phyloP scores from a whole-genome alignment of 192 early-diverging fungal species.

The Dissophora globulifera region DNA sequence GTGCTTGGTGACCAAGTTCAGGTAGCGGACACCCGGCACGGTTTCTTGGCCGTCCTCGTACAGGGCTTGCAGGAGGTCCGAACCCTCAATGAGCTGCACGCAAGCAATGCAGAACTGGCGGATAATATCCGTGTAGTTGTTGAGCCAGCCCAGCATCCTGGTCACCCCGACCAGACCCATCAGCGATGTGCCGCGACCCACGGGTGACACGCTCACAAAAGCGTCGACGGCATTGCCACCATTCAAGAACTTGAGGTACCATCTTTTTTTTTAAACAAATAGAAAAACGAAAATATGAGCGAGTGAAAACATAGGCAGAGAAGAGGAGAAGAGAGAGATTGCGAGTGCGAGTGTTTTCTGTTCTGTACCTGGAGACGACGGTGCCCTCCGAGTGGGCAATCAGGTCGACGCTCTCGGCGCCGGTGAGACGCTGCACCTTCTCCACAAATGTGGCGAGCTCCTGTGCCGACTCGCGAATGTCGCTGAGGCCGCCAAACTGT shows the following conservation, averaged over 20 bases:
- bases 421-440: constrained; percentile 12
- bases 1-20: constrained; percentile 13
- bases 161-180: constrained; percentile 3
- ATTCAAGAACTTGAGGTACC: constrained; percentile 5
- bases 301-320: not conserved
- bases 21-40: constrained; percentile 6
- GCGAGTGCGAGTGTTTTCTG: not conserved
- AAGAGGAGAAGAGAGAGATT: not conserved
- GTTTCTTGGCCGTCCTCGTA: not conserved
- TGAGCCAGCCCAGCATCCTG: constrained; percentile 3
- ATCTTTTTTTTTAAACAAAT: not conserved
- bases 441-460: constrained; percentile 8
- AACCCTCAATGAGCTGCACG: constrained; percentile 14
- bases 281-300: not conserved
- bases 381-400: constrained; percentile 33
- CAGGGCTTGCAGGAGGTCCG: constrained; percentile 8
- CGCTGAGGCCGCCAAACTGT: constrained; percentile 11
- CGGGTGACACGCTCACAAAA: constrained; percentile 13
- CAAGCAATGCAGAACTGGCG: constrained; percentile 9
- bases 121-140: not conserved
- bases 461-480: constrained; percentile 22
- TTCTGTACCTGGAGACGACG: constrained; percentile 8
- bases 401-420: constrained; percentile 20
- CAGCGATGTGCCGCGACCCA: constrained; percentile 16
- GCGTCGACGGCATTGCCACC: not conserved